Evolutionary conservation across 148 eudicot genomes (phyloP).

Genomic region (Vaccinium vitisidaea): DNA sequence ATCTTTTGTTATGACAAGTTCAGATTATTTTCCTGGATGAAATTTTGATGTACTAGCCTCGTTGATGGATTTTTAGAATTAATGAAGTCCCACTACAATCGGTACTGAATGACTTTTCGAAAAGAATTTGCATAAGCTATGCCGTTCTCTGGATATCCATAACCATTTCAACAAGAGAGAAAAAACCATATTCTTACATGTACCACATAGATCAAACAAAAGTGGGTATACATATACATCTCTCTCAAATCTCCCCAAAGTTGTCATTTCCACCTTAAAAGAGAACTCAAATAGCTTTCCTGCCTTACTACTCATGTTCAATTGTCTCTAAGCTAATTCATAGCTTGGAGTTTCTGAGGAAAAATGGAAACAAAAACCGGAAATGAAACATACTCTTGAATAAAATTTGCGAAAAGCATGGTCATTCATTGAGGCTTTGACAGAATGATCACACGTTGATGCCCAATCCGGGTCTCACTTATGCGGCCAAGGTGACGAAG

Average conservation of each 20-base stretch:
- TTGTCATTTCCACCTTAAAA: background rate
- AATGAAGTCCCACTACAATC: no score
- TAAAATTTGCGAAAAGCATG: constrained; percentile 13
- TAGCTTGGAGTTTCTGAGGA: background rate
- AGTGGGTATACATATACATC: background rate
- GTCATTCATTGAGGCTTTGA: constrained; percentile 50
- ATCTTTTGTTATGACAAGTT: no score
- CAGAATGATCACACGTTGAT: constrained; percentile 72
- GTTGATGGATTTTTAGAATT: no score
- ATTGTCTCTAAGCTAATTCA: background rate
- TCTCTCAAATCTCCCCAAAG: background rate
- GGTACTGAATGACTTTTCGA: no score
- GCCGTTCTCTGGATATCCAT: background rate
- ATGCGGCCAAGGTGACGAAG: constrained; percentile 93
- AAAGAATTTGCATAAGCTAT: background rate
- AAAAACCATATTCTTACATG: background rate
- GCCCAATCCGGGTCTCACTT: constrained; percentile 78
- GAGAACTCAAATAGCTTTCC: background rate
- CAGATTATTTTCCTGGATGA: no score
- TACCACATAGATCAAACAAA: background rate
- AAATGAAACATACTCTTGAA: background rate
- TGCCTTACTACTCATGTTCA: background rate
- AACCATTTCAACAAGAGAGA: background rate
- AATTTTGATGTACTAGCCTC: no score
- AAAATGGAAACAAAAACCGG: background rate